A percentile compares a stretch with the other conserved stretches of the same genome.
Conservation (phyloP, 2,329 filamentous ascomycete species). For the Colletotrichum australisinense region DNA sequence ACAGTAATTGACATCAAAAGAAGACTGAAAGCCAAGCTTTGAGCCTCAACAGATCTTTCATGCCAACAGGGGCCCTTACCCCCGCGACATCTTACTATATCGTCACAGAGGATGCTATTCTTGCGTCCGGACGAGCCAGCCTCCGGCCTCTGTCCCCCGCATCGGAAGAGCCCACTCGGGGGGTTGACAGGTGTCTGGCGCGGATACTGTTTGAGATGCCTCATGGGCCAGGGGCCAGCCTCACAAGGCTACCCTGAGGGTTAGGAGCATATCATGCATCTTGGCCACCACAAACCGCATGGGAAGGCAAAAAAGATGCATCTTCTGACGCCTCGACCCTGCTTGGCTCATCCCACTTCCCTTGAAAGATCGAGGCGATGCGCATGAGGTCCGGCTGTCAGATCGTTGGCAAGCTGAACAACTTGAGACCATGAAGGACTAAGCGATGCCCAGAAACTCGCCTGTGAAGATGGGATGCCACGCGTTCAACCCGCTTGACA, state of each 20-base stretch:
- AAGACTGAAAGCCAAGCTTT: slow-evolving; percentile 27
- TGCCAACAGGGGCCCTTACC: slow-evolving; percentile 2
- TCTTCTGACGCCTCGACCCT: background rate
- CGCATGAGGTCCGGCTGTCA: slow-evolving; percentile 29
- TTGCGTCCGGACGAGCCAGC: slow-evolving; percentile 13
- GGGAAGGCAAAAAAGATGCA: background rate
- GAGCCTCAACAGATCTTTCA: slow-evolving; percentile 29
- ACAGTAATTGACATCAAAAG: slow-evolving; percentile 17
- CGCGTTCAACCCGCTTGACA: slow-evolving; percentile 11
- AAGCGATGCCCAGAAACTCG: slow-evolving; percentile 18
- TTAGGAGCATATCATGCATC: background rate
- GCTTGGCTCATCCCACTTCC: slow-evolving; percentile 9
- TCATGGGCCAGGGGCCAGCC: slow-evolving; percentile 28
- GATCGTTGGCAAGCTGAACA: slow-evolving; percentile 18
- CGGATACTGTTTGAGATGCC: slow-evolving; percentile 23
- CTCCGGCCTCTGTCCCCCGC: slow-evolving; percentile 17
- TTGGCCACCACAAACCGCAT: slow-evolving; percentile 1
- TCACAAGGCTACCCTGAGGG: background rate
- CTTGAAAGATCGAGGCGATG: slow-evolving; percentile 8
- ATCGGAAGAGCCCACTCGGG: background rate
- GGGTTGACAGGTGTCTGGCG: slow-evolving; percentile 22
- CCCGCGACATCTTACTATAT: slow-evolving; percentile 4
- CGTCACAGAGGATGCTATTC: slow-evolving; percentile 11
- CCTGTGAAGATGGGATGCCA: slow-evolving; percentile 22
- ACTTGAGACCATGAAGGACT: slow-evolving; percentile 19